Conservation (phyloP, 164 flowering plant species). For the Echeveria elegans region DNA sequence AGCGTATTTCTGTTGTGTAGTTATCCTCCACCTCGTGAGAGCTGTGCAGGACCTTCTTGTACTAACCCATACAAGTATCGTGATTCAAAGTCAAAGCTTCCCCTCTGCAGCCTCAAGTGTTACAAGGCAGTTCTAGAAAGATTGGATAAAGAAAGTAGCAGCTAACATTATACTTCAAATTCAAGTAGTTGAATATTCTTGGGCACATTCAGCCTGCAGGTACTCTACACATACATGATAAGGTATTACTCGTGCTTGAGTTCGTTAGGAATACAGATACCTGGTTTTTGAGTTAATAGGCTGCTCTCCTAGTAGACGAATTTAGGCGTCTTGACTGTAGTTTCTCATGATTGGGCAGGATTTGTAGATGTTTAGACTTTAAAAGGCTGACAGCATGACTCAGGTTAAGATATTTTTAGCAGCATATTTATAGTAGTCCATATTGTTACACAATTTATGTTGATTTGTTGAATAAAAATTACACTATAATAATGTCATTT, state of each 20-base stretch:
- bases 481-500: too few relatives aligned
- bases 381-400: neutral
- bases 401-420: neutral
- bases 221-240: slow-evolving; percentile 2
- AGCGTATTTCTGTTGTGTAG: slow-evolving; percentile 23
- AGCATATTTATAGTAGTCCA: neutral
- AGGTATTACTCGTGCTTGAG: neutral
- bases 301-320: neutral
- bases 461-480: neutral
- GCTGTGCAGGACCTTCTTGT: slow-evolving; percentile 77
- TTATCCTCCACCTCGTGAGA: slow-evolving; percentile 85
- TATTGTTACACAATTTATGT: neutral
- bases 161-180: neutral
- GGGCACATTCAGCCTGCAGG: neutral
- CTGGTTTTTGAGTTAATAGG: neutral
- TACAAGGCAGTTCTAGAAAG: slow-evolving; percentile 56
- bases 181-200: neutral
- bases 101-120: slow-evolving; percentile 87
- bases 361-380: neutral
- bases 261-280: neutral
- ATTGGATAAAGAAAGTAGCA: slow-evolving; percentile 15
- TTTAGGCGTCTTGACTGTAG: neutral
- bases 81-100: slow-evolving; percentile 75
- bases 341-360: neutral
- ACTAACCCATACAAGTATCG: slow-evolving; percentile 66